Evolutionary conservation across 768 basidiomycete species (phyloP), one percentile per base, ranked within the genome.

Genomic region (Hirschioporus abietinus): DNA sequence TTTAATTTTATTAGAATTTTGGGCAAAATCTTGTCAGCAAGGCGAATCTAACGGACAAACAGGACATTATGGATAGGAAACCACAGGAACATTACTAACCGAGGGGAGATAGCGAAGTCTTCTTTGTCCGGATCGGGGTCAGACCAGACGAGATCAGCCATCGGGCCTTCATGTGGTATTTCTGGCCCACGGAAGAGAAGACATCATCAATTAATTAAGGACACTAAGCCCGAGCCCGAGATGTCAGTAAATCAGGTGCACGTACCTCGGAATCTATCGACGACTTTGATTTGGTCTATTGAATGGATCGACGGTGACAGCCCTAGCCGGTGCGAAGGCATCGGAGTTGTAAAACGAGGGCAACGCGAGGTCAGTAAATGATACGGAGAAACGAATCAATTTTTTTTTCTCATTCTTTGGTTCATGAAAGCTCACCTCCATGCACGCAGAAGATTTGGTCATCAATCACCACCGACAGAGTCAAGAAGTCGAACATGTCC

Each of bases 121-220:
- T 99, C 97, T 77, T 99, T 99, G 77, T 99, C 97, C 42, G 94
- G 88, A 79, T 99, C 97, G 36, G 97, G 97, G 84, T 99, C 97
- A 60, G 96, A 98, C 97, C 97, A 99, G 1, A 99, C 97, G 30
- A 99, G 85, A 84, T 99, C 97, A 15, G 96, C 96, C 95, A 99
- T 99, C 27, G 97, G 96, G 3, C 97, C 97, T 77, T 99, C 97
- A 72, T 99, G 97, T 58, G 97, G 97, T 67, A 99, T 99, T 82
- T 99, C 97, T 95, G 73, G 67, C 66, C 58, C 70, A 66, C 63
- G 64, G 73, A 72, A 71, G 72, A 73, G 73, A 27, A 52, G 42
- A 20, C 30, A 30, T n/a, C 64, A 60, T 42, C 65, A 75, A 71
- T 66, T 35, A 64, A 30, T 30, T 64, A 68, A 65, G 35, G 69